Evolutionary conservation across 208 protist species (phyloP).

Genomic region (Leishmania amazonensis): DNA sequence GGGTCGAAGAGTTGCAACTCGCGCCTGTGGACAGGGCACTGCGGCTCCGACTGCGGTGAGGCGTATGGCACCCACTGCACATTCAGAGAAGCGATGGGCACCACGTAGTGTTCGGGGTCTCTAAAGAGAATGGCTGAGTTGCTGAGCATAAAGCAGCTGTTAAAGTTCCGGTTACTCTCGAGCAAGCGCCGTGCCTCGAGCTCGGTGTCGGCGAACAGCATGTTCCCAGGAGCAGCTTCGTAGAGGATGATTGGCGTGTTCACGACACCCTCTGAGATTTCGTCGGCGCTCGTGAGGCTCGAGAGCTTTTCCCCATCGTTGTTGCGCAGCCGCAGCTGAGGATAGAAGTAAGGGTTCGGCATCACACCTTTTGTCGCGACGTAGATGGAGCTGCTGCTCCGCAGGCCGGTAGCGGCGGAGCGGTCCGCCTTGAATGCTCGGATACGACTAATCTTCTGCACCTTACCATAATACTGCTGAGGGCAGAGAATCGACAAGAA

Average conservation of each 20-base stretch:
- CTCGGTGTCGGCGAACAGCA: slow-evolving; percentile 85
- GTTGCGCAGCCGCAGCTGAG: slow-evolving; percentile 67
- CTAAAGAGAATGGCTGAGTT: slow-evolving; percentile 78
- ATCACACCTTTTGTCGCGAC: slow-evolving; percentile 80
- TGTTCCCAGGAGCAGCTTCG: slow-evolving; percentile 83
- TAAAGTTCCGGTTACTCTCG: slow-evolving; percentile 33
- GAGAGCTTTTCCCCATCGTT: slow-evolving; percentile 38
- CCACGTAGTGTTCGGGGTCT: slow-evolving; percentile 59
- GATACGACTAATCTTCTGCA: slow-evolving; percentile 75
- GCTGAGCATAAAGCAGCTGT: slow-evolving; percentile 80
- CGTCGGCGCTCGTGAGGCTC: background rate
- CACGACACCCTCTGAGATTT: slow-evolving; percentile 30
- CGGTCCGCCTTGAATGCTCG: slow-evolving; percentile 51
- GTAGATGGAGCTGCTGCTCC: slow-evolving; percentile 68
- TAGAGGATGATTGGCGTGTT: slow-evolving; percentile 79
- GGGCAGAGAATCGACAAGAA: slow-evolving; percentile 82
- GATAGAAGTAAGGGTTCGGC: slow-evolving; percentile 78
- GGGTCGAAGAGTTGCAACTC: slow-evolving; percentile 85
- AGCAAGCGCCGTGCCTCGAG: slow-evolving; percentile 64
- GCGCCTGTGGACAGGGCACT: slow-evolving; percentile 76
- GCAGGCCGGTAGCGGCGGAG: slow-evolving; percentile 40
- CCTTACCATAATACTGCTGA: slow-evolving; percentile 88
- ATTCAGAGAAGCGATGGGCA: slow-evolving; percentile 70
- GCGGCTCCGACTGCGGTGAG: slow-evolving; percentile 61
- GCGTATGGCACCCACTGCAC: slow-evolving; percentile 80